Percentiles rank a stretch among this genome's conserved stretches.
These are phyloP conservation scores for Termitomyces sp. DNA, from an alignment of 768 basidiomycete genomes.

Conservation along the genomic window DNA sequence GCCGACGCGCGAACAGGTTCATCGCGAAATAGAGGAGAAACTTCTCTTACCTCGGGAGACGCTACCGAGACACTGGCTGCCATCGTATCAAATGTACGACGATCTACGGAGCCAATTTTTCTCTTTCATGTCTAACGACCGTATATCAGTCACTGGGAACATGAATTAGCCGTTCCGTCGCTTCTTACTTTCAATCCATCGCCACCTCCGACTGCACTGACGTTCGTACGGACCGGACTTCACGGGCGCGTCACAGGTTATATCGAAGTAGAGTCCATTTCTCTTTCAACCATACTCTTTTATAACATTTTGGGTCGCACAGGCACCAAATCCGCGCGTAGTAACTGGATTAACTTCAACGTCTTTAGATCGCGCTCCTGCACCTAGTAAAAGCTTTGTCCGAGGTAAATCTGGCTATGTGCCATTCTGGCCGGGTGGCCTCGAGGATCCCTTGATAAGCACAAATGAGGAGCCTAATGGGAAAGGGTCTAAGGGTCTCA, in stretches of 20 bases:
- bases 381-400: slow-evolving; percentile 74
- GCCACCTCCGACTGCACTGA: slow-evolving; percentile 66
- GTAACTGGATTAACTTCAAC: slow-evolving; percentile 78
- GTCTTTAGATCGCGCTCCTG: slow-evolving; percentile 80
- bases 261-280: slow-evolving; percentile 51
- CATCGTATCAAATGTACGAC: slow-evolving; percentile 78
- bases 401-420: slow-evolving; percentile 90
- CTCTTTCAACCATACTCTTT: background rate
- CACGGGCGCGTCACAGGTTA: slow-evolving; percentile 78
- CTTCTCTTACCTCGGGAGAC: slow-evolving; percentile 63
- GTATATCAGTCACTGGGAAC: slow-evolving; percentile 63
- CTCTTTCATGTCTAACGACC: slow-evolving; percentile 8
- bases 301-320: slow-evolving; percentile 1
- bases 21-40: slow-evolving; percentile 67
- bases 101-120: slow-evolving; percentile 2
- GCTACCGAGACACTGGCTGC: slow-evolving; percentile 68
- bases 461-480: slow-evolving; percentile 22
- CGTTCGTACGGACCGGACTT: slow-evolving; percentile 74
- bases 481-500: slow-evolving; percentile 40
- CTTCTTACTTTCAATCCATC: slow-evolving; percentile 63
- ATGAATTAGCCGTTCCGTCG: slow-evolving; percentile 51
- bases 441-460: slow-evolving; percentile 56
- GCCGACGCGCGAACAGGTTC: slow-evolving; percentile 55
- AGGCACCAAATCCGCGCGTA: slow-evolving; percentile 53
- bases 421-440: slow-evolving; percentile 92